Conservation (phyloP, 176 grass and related monocot species). For the Ensete ventricosum region DNA sequence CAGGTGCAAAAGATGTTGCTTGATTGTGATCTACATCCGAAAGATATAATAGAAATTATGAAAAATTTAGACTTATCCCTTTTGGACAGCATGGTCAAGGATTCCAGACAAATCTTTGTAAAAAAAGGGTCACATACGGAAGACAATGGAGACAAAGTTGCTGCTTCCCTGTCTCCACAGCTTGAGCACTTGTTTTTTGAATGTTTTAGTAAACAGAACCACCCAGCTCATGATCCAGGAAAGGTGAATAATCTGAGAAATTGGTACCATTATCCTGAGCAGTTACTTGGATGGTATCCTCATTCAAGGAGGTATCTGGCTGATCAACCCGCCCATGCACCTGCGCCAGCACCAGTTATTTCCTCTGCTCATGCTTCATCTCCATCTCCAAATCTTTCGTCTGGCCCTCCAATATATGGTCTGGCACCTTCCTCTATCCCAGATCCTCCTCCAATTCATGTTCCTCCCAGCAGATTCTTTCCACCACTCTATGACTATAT, state of each 20-base stretch:
- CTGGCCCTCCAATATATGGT: background rate
- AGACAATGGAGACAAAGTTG: slow-evolving; percentile 9
- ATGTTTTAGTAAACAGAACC: slow-evolving; percentile 42
- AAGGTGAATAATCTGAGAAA: slow-evolving; percentile 12
- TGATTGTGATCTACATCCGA: slow-evolving; percentile 40
- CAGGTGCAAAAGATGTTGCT: slow-evolving; percentile 47
- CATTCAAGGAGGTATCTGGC: slow-evolving; percentile 30
- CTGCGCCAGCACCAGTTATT: background rate
- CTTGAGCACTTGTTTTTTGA: slow-evolving; percentile 21
- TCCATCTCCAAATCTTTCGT: background rate
- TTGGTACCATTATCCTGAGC: slow-evolving; percentile 32
- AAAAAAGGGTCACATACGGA: slow-evolving; percentile 10
- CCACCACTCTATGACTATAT: too few species aligned
- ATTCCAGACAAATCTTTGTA: background rate
- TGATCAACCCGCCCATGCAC: slow-evolving; percentile 5
- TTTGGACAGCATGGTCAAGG: background rate
- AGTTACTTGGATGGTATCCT: slow-evolving; percentile 19
- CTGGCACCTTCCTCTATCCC: background rate
- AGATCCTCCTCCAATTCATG: background rate
- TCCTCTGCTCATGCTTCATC: background rate
- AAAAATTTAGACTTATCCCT: slow-evolving; percentile 29
- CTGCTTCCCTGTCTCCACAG: slow-evolving; percentile 29
- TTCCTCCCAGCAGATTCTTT: background rate
- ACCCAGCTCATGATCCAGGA: slow-evolving; percentile 3
- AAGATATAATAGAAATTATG: slow-evolving; percentile 36